phyloP scores from a whole-genome alignment of 163 green algal genomes.

The Chlorella variabilis region DNA sequence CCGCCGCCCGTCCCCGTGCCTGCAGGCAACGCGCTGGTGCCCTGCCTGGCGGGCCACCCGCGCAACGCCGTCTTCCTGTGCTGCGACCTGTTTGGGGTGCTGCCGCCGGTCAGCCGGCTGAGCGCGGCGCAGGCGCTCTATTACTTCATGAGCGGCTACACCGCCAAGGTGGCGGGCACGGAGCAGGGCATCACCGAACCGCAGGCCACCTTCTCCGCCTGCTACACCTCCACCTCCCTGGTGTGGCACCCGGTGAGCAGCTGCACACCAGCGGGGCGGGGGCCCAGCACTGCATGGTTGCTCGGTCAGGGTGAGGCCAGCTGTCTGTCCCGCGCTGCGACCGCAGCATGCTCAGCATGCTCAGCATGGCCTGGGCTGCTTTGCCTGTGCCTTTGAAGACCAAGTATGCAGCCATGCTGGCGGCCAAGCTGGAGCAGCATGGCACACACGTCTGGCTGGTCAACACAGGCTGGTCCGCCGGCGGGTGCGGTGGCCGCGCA shows the following conservation, averaged over 20 bases:
- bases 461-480: constrained; percentile 95
- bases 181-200: constrained; percentile 94
- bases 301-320: no score
- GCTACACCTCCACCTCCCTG: constrained; percentile 95
- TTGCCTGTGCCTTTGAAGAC: background rate
- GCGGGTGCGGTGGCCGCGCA: background rate
- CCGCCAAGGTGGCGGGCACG: constrained; percentile 94
- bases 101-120: constrained; percentile 92
- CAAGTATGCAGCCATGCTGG: constrained; percentile 92
- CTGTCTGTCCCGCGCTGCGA: no score
- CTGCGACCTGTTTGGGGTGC: constrained; percentile 96
- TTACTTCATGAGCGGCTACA: constrained; percentile 91
- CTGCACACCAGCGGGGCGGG: no score
- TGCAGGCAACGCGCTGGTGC: constrained; percentile 84
- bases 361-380: background rate
- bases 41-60: constrained; percentile 90
- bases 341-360: no score
- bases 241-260: constrained; percentile 54
- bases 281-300: no score
- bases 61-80: constrained; percentile 80
- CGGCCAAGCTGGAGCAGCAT: constrained; percentile 89
- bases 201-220: constrained; percentile 94
- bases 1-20: background rate
- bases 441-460: constrained; percentile 84
- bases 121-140: constrained; percentile 96